Base-by-base conservation (phyloP, 2,329 filamentous ascomycete species). In the Pestalotiopsis sp. region DNA sequence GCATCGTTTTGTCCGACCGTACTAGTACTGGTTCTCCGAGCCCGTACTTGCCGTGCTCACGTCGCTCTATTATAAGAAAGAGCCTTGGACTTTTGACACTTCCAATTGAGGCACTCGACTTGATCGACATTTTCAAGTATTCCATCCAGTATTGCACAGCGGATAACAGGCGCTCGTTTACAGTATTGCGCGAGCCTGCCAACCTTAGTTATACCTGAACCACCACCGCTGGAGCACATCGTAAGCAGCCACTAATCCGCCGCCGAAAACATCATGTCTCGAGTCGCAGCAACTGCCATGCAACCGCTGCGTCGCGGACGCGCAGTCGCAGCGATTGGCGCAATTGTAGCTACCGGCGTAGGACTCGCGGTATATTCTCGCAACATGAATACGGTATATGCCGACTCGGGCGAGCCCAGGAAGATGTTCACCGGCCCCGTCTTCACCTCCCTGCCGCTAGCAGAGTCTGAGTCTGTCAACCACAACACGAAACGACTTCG, bases 401-500 rank as follows among this genome's bases (percentile, higher is more conserved):
- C 77, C 11, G 74, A 76, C 41, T 73, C 69, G 7, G 75, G 73
- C 12, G 70, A 71, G 13, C 73, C 75, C 3, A 73, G 69, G n/a
- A 73, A 73, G 66, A 69, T 73, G 0, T 82, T 83, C 68, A 78
- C 78, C 2, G 82, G 81, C 0, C 79, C 81, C 0, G 78, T 80
- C 0, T 84, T 88, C 72, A 78, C 83, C 3, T 83, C 81, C 3
- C 77, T 90, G 9, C 80, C 80, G 25, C 79, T 90, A 2, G 79
- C 87, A 68, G 87, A 84, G 71, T 79, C 82, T 12, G 84, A 88
- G 73, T 70, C 77, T 41, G 82, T 90, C 69, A 90, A 86, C 73
- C 87, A 88, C 76, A 86, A 90, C 74, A 88, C 87, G 12, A 90
- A 88, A 77, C 81, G 80, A 17, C 75, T 91, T 67, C 81, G 86